These are phyloP conservation scores for Fusarium burgessii DNA, from an alignment of 2,329 filamentous ascomycete species.

Conservation along the genomic window DNA sequence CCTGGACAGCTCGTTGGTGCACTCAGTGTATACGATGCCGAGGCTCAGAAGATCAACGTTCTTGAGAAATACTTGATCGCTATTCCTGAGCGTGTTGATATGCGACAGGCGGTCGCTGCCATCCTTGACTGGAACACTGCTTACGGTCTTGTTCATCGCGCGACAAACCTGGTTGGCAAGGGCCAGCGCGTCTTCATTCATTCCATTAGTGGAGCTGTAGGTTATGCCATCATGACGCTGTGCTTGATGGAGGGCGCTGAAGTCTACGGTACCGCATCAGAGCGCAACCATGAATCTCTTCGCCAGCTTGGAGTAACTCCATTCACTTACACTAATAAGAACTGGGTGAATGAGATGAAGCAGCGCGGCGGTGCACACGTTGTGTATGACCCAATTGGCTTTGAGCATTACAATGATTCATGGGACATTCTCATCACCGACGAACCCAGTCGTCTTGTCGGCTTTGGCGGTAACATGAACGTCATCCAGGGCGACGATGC, in stretches of 20 bases:
- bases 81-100: slow-evolving; percentile 56
- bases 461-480: slow-evolving; percentile 54
- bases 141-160: slow-evolving; percentile 53
- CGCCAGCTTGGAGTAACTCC: slow-evolving; percentile 54
- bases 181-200: slow-evolving; percentile 64
- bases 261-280: slow-evolving; percentile 62
- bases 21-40: slow-evolving; percentile 56
- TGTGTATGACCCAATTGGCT: slow-evolving; percentile 63
- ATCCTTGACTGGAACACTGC: slow-evolving; percentile 61
- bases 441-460: slow-evolving; percentile 55
- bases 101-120: slow-evolving; percentile 56
- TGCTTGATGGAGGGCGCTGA: slow-evolving; percentile 58
- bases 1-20: slow-evolving; percentile 52
- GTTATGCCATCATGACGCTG: slow-evolving; percentile 57
- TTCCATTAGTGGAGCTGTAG: slow-evolving; percentile 63
- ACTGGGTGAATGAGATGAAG: slow-evolving; percentile 61
- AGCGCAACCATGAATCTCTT: slow-evolving; percentile 58
- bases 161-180: slow-evolving; percentile 53
- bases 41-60: slow-evolving; percentile 60
- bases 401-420: slow-evolving; percentile 63
- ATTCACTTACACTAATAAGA: slow-evolving; percentile 62
- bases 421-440: slow-evolving; percentile 55
- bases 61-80: slow-evolving; percentile 59
- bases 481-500: slow-evolving; percentile 44
- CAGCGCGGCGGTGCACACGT: slow-evolving; percentile 59